Evolutionary conservation across 495 filamentous ascomycete genomes (phyloP).

Genomic region (Lasiosphaeria hispida): DNA sequence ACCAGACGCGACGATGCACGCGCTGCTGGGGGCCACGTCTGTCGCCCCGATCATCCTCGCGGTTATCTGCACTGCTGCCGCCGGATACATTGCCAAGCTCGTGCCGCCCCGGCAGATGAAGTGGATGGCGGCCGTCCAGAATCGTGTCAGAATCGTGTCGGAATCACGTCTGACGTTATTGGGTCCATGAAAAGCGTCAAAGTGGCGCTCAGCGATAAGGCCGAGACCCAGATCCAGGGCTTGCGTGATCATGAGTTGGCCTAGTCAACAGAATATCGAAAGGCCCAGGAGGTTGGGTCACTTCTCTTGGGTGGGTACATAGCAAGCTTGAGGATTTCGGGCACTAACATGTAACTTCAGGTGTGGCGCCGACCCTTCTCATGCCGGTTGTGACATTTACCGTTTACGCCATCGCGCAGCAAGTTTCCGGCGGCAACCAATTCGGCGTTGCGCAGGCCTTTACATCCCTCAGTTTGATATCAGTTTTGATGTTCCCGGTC

Average conservation of each 20-base stretch:
- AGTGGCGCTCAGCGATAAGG: slow-evolving; percentile 15
- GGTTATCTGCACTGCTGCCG: slow-evolving; percentile 9
- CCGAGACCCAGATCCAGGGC: slow-evolving; percentile 17
- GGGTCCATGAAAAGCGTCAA: slow-evolving; percentile 20
- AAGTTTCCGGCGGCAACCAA: slow-evolving; percentile 15
- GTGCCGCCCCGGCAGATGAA: slow-evolving; percentile 15
- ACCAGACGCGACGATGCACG: too few species aligned
- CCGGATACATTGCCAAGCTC: slow-evolving; percentile 13
- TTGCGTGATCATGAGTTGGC: slow-evolving; percentile 18
- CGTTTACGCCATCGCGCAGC: slow-evolving; percentile 19
- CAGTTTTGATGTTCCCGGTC: slow-evolving; percentile 14
- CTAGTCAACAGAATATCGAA: slow-evolving; percentile 13
- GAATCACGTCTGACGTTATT: slow-evolving; percentile 17
- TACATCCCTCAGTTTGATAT: slow-evolving; percentile 16
- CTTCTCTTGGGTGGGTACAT: slow-evolving; percentile 10
- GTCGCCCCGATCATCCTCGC: slow-evolving; percentile 14
- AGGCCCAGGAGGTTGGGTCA: slow-evolving; percentile 5
- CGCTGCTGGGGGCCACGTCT: slow-evolving; percentile 11
- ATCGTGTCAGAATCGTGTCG: too few species aligned
- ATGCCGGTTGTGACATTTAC: slow-evolving; percentile 21
- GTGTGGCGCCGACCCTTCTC: slow-evolving; percentile 9
- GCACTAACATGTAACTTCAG: too few species aligned
- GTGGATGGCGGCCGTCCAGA: slow-evolving; percentile 22
- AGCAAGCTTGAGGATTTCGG: too few species aligned
- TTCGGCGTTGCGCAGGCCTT: slow-evolving; percentile 18